A percentile compares a stretch with the other conserved stretches of the same genome.
phyloP scores from a whole-genome alignment of 129 eudicot genomes.

The Erigeron canadensis region DNA sequence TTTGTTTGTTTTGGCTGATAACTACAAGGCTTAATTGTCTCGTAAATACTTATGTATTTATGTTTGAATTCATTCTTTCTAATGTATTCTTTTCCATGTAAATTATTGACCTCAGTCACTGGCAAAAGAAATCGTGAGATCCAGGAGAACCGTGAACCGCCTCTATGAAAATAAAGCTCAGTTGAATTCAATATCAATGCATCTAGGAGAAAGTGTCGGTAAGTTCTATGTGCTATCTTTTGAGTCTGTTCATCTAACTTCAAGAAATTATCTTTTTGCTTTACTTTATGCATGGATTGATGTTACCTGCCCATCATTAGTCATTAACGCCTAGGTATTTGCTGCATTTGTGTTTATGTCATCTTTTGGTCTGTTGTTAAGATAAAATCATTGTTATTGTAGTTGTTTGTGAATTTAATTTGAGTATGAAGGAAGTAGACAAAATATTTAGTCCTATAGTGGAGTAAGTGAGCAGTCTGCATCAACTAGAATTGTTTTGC shows the following conservation, averaged over 20 bases:
- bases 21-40: background rate
- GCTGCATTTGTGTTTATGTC: background rate
- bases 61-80: slow-evolving; percentile 3
- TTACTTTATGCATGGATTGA: background rate
- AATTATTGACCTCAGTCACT: slow-evolving; percentile 59
- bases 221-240: slow-evolving; percentile 12
- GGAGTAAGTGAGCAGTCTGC: slow-evolving; percentile 1
- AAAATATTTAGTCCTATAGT: slow-evolving; percentile 8
- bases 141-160: slow-evolving; percentile 91
- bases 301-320: background rate
- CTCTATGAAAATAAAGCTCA: slow-evolving; percentile 97
- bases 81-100: slow-evolving; percentile 19
- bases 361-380: background rate
- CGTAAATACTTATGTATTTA: background rate
- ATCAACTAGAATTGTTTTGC: background rate
- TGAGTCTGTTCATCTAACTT: background rate
- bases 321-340: background rate
- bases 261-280: background rate
- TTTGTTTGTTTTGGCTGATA: background rate
- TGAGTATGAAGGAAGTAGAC: slow-evolving; percentile 1
- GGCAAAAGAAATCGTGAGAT: slow-evolving; percentile 85
- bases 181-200: slow-evolving; percentile 97
- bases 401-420: background rate
- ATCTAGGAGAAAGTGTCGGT: slow-evolving; percentile 99
- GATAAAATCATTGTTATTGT: background rate